Conservation (phyloP, 1,284 basidiomycete species). For the Marasmius tenuissimus region DNA sequence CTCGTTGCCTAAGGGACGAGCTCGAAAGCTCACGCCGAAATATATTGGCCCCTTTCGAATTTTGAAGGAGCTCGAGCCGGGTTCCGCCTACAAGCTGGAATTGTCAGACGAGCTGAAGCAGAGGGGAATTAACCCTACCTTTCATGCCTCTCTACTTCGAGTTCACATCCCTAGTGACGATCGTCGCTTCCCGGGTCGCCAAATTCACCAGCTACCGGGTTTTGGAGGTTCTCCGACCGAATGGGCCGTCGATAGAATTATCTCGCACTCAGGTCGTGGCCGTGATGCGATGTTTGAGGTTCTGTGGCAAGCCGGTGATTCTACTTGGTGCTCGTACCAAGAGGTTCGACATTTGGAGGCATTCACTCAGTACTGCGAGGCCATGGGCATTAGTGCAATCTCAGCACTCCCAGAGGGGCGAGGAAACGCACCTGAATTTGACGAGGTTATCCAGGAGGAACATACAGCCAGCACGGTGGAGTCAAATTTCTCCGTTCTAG, state of each 20-base stretch:
- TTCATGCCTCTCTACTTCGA: conserved; percentile 26
- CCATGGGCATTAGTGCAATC: no score
- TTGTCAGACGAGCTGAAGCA: conserved; percentile 21
- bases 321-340: conserved; percentile 19
- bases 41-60: conserved; percentile 31
- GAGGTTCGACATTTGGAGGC: conserved; percentile 12
- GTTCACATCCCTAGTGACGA: conserved; percentile 30
- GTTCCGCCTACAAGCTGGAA: conserved; percentile 24
- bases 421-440: no score
- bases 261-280: conserved; percentile 18
- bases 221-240: conserved; percentile 13
- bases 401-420: no score
- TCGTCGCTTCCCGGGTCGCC: conserved; percentile 21
- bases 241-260: conserved; percentile 19
- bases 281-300: conserved; percentile 17
- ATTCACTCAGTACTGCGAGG: no score
- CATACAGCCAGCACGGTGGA: no score
- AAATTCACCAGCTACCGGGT: conserved; percentile 11
- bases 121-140: conserved; percentile 25
- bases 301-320: conserved; percentile 23
- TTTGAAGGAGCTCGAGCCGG: conserved; percentile 17
- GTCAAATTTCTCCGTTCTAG: no score
- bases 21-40: conserved; percentile 28
- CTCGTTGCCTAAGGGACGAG: conserved; percentile 22
- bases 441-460: no score